Percentiles rank a stretch among this genome's conserved stretches.
phyloP scores from a whole-genome alignment of 2,329 filamentous ascomycete species.

The Trichothecium roseum region DNA sequence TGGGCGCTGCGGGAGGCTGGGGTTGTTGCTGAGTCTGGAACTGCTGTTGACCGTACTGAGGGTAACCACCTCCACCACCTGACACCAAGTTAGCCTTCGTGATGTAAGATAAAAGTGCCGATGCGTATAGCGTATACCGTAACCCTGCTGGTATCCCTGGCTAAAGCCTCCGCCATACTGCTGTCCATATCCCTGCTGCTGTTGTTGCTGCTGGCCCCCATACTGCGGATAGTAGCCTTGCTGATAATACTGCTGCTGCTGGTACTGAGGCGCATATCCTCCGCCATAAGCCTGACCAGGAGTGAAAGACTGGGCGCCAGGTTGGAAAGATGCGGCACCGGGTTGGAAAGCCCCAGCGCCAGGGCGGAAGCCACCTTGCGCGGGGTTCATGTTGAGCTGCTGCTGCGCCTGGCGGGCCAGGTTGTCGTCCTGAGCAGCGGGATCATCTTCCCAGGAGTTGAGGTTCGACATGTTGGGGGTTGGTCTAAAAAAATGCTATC shows the following conservation, averaged over 20 bases:
- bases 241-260: conserved; percentile 40
- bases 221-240: conserved; percentile 51
- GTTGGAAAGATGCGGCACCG: conserved; percentile 61
- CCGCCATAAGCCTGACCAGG: conserved; percentile 58
- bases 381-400: conserved; percentile 62
- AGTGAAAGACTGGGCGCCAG: conserved; percentile 54
- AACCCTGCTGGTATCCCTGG: conserved; percentile 37
- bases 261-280: conserved; percentile 37
- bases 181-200: conserved; percentile 35
- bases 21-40: conserved; percentile 30
- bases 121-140: conserved; percentile 19
- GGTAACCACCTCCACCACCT: conserved; percentile 35
- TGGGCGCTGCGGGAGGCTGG: conserved; percentile 33
- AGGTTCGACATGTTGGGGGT: conserved; percentile 64
- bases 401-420: conserved; percentile 68
- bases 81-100: conserved; percentile 9
- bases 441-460: conserved; percentile 92
- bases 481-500: background rate
- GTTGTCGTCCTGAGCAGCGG: conserved; percentile 64
- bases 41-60: conserved; percentile 40
- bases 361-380: conserved; percentile 35
- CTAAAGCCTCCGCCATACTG: conserved; percentile 41
- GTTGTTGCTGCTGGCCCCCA: conserved; percentile 28
- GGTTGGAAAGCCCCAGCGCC: conserved; percentile 50
- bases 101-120: conserved; percentile 8